These are phyloP conservation scores for Lentinula sp. DNA, from an alignment of 768 basidiomycete genomes.

Conservation along the genomic window DNA sequence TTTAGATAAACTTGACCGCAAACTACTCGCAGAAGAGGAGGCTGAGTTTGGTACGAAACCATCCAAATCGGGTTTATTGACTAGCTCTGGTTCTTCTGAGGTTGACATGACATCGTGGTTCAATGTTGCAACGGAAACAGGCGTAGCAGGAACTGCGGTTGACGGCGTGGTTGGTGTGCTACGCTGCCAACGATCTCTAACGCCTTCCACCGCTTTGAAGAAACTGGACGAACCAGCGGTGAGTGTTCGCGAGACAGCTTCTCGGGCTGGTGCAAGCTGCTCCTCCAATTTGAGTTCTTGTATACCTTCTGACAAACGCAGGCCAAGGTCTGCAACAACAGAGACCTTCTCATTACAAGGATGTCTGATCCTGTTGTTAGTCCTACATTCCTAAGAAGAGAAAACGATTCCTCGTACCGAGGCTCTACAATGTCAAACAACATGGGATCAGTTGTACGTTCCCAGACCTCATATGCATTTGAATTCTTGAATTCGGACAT, in stretches of 20 bases:
- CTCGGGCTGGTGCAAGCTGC: conserved; percentile 88
- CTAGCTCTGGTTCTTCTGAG: conserved; percentile 6
- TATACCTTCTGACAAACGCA: conserved; percentile 88
- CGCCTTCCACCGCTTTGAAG: conserved; percentile 88
- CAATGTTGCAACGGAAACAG: not conserved
- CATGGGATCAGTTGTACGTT: conserved; percentile 82
- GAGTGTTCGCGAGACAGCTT: conserved; percentile 78
- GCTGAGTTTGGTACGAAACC: not conserved
- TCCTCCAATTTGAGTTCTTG: conserved; percentile 92
- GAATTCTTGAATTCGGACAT: conserved; percentile 84
- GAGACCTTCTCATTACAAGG: conserved; percentile 91
- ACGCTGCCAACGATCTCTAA: conserved; percentile 60
- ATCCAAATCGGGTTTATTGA: conserved; percentile 8
- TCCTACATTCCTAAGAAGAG: not conserved
- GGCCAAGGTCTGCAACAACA: conserved; percentile 84
- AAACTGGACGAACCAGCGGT: conserved; percentile 71
- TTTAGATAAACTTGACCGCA: not conserved
- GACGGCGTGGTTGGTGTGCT: conserved; percentile 1
- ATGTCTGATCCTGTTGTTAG: conserved; percentile 46
- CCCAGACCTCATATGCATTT: conserved; percentile 87
- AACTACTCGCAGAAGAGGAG: not conserved
- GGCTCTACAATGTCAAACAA: conserved; percentile 96
- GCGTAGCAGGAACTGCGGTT: conserved; percentile 1
- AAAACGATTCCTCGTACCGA: conserved; percentile 38
- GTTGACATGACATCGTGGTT: not conserved